phyloP scores from a whole-genome alignment of 2,329 filamentous ascomycete genomes.

The Diaporthe caulivora region DNA sequence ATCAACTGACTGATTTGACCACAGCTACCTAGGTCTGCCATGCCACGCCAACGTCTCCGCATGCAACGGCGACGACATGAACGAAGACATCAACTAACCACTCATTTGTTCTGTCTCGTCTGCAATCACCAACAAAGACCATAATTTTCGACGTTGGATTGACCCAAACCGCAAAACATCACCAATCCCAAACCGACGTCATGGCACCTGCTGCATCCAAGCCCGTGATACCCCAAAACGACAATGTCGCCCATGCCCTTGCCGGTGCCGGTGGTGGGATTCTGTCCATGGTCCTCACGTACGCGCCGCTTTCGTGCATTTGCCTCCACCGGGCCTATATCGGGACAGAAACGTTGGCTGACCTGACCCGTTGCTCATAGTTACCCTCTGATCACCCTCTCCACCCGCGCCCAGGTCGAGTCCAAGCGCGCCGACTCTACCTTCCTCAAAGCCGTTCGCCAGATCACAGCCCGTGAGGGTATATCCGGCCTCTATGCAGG shows the following conservation, averaged over 20 bases:
- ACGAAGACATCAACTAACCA: constrained; percentile 37
- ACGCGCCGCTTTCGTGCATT: constrained; percentile 47
- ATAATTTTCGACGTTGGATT: neutral
- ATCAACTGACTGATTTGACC: constrained; percentile 21
- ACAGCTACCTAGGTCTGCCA: neutral
- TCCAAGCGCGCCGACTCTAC: constrained; percentile 91
- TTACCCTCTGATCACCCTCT: constrained; percentile 97
- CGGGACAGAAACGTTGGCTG: constrained; percentile 22
- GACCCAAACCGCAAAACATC: neutral
- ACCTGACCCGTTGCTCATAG: constrained; percentile 57
- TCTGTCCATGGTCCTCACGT: constrained; percentile 96
- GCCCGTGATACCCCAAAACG: constrained; percentile 82
- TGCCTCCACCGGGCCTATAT: neutral
- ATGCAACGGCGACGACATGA: constrained; percentile 29
- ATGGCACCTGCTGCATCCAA: constrained; percentile 58
- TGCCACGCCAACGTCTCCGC: neutral
- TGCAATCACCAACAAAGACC: neutral
- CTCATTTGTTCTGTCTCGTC: neutral
- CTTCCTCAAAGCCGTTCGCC: constrained; percentile 84
- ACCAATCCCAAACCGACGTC: constrained; percentile 24
- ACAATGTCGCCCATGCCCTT: constrained; percentile 96
- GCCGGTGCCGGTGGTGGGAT: constrained; percentile 94
- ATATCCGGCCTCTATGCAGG: constrained; percentile 91
- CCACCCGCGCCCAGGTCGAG: constrained; percentile 96
- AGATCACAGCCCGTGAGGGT: constrained; percentile 93